Conservation (phyloP, 441 rosid species). For the Pelargonium citronellum region DNA sequence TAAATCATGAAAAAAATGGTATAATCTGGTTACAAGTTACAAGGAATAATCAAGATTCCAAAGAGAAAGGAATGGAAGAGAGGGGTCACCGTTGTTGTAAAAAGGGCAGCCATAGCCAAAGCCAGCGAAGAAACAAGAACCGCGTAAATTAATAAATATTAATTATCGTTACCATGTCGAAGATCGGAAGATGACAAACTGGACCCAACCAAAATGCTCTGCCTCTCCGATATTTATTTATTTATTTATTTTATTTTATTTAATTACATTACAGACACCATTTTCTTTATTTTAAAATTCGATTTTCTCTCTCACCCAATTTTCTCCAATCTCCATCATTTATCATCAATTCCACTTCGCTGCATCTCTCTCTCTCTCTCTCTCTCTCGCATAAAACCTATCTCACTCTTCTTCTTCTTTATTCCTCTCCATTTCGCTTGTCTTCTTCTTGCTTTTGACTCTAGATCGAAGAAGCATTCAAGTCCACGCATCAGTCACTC, state of each 20-base stretch:
- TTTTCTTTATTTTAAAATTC: neutral
- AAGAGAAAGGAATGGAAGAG: too few relatives aligned
- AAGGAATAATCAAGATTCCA: too few relatives aligned
- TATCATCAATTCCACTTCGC: constrained; percentile 19
- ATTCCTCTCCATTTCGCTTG: too few relatives aligned
- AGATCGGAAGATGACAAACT: neutral
- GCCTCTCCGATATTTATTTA: neutral
- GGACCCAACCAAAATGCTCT: neutral
- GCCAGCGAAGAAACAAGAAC: too few relatives aligned
- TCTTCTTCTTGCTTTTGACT: neutral
- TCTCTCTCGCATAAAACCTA: constrained; percentile 4
- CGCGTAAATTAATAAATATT: too few relatives aligned
- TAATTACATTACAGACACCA: neutral
- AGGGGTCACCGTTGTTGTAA: too few relatives aligned
- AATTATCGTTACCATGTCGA: too few relatives aligned
- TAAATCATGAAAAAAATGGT: too few relatives aligned
- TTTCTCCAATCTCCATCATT: constrained; percentile 5
- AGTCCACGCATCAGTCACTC: neutral
- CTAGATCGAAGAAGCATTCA: neutral
- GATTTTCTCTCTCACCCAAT: constrained; percentile 7
- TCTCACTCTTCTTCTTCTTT: neutral
- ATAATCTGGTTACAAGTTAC: too few relatives aligned
- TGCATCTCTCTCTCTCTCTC: constrained; percentile 13
- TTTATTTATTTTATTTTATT: too few relatives aligned
- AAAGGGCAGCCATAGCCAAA: too few relatives aligned